Conservation (phyloP, 805 yeast genomes). For the Spathaspora passalidarum region DNA sequence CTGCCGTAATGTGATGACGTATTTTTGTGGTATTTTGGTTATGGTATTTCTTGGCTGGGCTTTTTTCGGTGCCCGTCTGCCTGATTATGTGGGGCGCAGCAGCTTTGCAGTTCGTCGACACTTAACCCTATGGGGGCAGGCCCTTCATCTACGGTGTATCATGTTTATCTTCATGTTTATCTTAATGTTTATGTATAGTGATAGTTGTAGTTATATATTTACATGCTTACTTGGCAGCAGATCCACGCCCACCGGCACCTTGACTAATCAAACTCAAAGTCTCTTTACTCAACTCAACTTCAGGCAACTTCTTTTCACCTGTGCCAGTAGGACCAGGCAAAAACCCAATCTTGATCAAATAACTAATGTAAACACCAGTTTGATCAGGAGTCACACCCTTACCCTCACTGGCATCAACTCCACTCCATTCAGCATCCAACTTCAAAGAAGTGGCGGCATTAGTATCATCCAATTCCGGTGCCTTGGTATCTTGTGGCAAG, state of each 20-base stretch:
- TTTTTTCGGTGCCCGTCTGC: too few species aligned
- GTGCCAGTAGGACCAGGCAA: slow-evolving; percentile 56
- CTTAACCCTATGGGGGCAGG: too few species aligned
- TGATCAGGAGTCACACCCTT: slow-evolving; percentile 67
- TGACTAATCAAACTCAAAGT: slow-evolving; percentile 53
- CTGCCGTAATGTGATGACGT: too few species aligned
- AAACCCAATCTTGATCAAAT: slow-evolving; percentile 77
- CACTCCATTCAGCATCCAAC: slow-evolving; percentile 60
- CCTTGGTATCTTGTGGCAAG: slow-evolving; percentile 85
- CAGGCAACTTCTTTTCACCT: slow-evolving; percentile 51
- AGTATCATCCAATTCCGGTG: slow-evolving; percentile 90
- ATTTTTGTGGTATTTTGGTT: too few species aligned
- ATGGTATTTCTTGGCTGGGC: too few species aligned
- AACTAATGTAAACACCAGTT: slow-evolving; percentile 75
- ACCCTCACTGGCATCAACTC: slow-evolving; percentile 65
- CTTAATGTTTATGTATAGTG: too few species aligned
- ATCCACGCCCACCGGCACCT: slow-evolving; percentile 76
- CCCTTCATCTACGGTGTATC: too few species aligned
- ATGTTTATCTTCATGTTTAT: too few species aligned
- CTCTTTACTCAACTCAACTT: slow-evolving; percentile 50
- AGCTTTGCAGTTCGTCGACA: too few species aligned
- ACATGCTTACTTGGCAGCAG: slow-evolving; percentile 44
- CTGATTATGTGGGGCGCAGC: too few species aligned
- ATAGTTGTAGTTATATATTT: not conserved
- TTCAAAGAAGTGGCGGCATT: slow-evolving; percentile 73